phyloP scores from a whole-genome alignment of 1,139 yeast genomes.

The Pichia sp. region DNA sequence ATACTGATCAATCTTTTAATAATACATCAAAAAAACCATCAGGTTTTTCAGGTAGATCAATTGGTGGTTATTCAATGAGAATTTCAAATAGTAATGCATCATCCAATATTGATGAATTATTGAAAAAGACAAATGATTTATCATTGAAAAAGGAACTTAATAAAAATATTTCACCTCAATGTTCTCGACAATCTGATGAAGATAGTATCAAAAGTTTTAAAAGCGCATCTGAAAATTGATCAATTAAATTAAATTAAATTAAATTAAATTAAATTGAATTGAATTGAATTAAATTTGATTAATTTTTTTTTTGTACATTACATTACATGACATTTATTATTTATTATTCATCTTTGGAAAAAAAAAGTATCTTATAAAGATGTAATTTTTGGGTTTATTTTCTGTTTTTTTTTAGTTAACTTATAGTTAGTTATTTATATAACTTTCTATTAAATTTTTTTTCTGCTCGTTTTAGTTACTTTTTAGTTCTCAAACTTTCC shows the following conservation, averaged over 20 bases:
- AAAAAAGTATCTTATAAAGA: too few species aligned
- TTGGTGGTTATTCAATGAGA: constrained; percentile 7
- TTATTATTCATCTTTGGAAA: too few species aligned
- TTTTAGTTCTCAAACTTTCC: too few species aligned
- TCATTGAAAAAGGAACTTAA: background rate
- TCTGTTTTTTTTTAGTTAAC: too few species aligned
- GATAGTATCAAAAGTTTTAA: constrained; percentile 10
- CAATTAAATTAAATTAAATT: too few species aligned
- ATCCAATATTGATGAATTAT: constrained; percentile 1
- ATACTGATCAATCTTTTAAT: constrained; percentile 1
- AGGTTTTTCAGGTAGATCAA: constrained; percentile 10
- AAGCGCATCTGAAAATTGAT: background rate
- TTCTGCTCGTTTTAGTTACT: too few species aligned
- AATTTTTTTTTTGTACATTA: background rate
- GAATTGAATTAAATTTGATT: background rate
- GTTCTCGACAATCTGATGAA: constrained; percentile 9
- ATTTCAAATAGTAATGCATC: constrained; percentile 1
- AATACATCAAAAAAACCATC: constrained; percentile 1
- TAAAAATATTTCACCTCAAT: constrained; percentile 3
- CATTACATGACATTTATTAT: too few species aligned
- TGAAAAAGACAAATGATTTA: background rate
- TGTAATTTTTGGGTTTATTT: too few species aligned
- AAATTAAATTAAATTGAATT: too few species aligned
- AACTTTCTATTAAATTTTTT: too few species aligned
- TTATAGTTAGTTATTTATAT: too few species aligned